Evolutionary conservation across 306 rosid genomes (phyloP).

Genomic region (Gleditsia sinensis): DNA sequence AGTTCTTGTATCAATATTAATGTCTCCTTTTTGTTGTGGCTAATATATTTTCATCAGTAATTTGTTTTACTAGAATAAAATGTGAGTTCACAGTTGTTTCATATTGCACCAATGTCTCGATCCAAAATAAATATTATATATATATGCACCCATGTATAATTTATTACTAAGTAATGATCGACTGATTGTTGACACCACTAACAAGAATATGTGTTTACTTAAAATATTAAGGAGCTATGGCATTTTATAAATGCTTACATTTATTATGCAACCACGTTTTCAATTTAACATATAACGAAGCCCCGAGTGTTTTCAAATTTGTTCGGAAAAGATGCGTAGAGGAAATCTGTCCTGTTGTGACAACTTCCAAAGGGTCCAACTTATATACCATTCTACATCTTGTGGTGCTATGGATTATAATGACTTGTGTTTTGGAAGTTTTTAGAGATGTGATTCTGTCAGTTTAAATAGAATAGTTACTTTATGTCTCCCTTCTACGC

Average conservation of each 20-base stretch:
- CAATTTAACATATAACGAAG: neutral
- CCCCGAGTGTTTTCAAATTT: neutral
- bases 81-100: conserved; percentile 3
- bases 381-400: too few relatives aligned
- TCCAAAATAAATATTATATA: too few relatives aligned
- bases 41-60: conserved; percentile 23
- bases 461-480: neutral
- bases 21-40: neutral
- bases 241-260: neutral
- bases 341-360: too few relatives aligned
- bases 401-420: neutral
- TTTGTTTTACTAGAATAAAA: neutral
- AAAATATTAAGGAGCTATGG: neutral
- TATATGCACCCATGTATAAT: neutral
- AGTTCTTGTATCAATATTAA: neutral
- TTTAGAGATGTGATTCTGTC: neutral
- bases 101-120: neutral
- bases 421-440: neutral
- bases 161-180: neutral
- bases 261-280: neutral
- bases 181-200: neutral
- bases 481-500: neutral
- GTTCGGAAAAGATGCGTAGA: neutral
- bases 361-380: neutral
- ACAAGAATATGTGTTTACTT: neutral